These are phyloP conservation scores for Kodamaea fukazawae DNA, from an alignment of 805 yeast genomes.

Conservation along the genomic window DNA sequence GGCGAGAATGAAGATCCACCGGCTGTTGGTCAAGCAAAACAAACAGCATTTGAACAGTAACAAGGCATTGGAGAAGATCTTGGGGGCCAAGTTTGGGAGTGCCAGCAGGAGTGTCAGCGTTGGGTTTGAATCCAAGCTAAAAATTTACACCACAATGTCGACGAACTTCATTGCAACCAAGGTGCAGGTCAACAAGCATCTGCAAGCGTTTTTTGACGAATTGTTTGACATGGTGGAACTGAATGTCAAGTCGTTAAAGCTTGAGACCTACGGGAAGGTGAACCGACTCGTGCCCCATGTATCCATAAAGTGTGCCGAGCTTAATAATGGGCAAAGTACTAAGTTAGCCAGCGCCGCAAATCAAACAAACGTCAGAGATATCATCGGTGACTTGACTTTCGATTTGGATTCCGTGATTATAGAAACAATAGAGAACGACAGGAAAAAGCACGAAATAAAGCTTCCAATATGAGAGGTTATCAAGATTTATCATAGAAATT, in stretches of 20 bases:
- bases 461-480: not conserved
- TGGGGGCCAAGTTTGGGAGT: slow-evolving; percentile 1
- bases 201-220: slow-evolving; percentile 10
- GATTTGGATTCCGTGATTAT: slow-evolving; percentile 1
- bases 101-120: slow-evolving; percentile 5
- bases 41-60: slow-evolving; percentile 1
- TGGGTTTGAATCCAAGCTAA: slow-evolving; percentile 2
- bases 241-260: slow-evolving; percentile 11
- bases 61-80: slow-evolving; percentile 3
- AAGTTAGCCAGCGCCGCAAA: not conserved
- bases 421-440: not conserved
- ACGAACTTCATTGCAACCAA: slow-evolving; percentile 15
- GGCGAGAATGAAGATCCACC: slow-evolving; percentile 1
- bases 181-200: slow-evolving; percentile 4
- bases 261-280: not conserved
- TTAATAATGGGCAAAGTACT: not conserved
- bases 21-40: slow-evolving; percentile 3
- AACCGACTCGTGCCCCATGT: slow-evolving; percentile 14
- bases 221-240: slow-evolving; percentile 12
- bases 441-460: not conserved
- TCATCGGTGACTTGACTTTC: slow-evolving; percentile 4
- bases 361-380: slow-evolving; percentile 5
- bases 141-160: not conserved
- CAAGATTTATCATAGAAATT: not conserved
- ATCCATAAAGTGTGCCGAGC: slow-evolving; percentile 1